phyloP scores from a whole-genome alignment of 768 basidiomycete genomes.

The Lanmaoa rubissima region DNA sequence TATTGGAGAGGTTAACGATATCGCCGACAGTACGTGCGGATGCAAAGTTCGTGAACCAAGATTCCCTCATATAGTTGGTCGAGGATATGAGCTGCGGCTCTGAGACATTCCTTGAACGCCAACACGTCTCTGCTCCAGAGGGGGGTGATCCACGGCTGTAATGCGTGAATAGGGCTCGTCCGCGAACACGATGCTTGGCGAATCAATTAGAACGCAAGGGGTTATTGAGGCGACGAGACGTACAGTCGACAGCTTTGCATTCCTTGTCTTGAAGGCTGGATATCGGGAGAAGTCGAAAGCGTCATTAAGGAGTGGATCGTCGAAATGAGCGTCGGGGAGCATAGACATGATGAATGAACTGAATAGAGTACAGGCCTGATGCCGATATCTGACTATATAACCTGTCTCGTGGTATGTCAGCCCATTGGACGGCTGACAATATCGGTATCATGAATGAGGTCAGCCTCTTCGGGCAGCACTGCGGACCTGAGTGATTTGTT shows the following conservation, averaged over 20 bases:
- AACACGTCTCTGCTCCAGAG: neutral
- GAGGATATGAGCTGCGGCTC: conserved; percentile 23
- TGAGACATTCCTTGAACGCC: conserved; percentile 20
- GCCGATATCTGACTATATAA: neutral
- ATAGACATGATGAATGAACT: neutral
- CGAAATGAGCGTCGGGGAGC: conserved; percentile 20
- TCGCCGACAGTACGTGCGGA: conserved; percentile 11
- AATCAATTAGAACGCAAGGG: neutral
- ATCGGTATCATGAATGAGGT: neutral
- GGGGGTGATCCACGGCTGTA: neutral
- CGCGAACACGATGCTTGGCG: conserved; percentile 1
- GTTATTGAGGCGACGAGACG: neutral
- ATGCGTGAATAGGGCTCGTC: neutral
- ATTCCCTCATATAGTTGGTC: conserved; percentile 14
- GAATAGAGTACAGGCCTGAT: neutral
- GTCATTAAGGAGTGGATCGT: conserved; percentile 20
- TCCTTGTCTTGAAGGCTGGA: conserved; percentile 3
- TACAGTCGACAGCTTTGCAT: conserved; percentile 1
- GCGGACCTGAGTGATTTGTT: neutral
- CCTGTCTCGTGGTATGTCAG: conserved; percentile 4
- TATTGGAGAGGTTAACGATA: conserved; percentile 3
- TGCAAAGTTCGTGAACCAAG: conserved; percentile 15
- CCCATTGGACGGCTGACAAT: conserved; percentile 14
- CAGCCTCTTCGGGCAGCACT: neutral
- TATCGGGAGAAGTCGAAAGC: conserved; percentile 19